Evolutionary conservation across 163 green algal genomes (phyloP).

Genomic region (Volvox carteri): DNA sequence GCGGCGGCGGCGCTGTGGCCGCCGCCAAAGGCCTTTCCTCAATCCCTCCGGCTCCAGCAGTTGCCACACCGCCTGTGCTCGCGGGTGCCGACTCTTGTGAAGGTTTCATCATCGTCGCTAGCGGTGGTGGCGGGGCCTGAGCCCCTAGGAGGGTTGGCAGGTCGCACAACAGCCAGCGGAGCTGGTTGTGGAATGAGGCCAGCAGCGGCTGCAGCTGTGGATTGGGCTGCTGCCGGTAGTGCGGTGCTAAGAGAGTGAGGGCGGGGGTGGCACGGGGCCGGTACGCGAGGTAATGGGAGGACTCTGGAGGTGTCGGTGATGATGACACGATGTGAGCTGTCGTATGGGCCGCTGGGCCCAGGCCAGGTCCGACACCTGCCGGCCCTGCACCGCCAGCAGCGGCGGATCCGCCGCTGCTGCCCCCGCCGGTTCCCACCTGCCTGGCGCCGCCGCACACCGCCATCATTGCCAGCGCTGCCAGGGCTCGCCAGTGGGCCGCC

Average conservation of each 20-base stretch:
- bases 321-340: not conserved
- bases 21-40: not conserved
- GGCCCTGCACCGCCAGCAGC: not conserved
- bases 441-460: slow-evolving; percentile 3
- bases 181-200: not conserved
- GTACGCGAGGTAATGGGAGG: no score
- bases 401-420: not conserved
- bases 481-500: slow-evolving; percentile 62
- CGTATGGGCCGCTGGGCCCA: no score
- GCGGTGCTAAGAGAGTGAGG: no score
- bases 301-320: not conserved
- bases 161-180: slow-evolving; percentile 39
- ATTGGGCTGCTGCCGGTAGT: not conserved
- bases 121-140: not conserved
- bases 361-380: not conserved
- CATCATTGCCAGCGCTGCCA: slow-evolving; percentile 51
- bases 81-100: not conserved
- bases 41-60: not conserved
- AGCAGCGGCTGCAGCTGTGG: not conserved
- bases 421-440: not conserved
- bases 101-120: not conserved
- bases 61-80: not conserved
- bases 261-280: not conserved
- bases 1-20: not conserved
- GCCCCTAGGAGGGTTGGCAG: not conserved